Evolutionary conservation across 78 protist species (phyloP).

Genomic region (Protostelium mycophagum): DNA sequence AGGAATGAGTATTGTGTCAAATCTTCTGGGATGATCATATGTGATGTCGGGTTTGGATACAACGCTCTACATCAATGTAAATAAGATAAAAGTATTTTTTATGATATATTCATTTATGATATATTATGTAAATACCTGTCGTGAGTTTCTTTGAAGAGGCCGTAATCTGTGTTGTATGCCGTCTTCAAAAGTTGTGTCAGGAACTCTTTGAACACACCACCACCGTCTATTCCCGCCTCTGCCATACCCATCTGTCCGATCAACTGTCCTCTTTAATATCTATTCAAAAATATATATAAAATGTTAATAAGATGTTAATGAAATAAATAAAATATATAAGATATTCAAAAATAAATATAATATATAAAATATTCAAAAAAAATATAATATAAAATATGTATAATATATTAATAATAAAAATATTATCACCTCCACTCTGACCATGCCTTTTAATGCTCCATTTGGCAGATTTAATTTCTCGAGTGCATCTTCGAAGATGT

Average conservation of each 20-base stretch:
- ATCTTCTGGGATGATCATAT: background rate
- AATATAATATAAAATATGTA: too few relatives aligned
- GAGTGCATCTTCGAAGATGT: constrained; percentile 22
- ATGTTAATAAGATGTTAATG: too few relatives aligned
- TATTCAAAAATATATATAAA: too few relatives aligned
- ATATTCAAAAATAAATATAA: too few relatives aligned
- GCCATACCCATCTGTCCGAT: background rate
- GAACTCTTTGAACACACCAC: constrained; percentile 57
- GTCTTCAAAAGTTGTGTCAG: background rate
- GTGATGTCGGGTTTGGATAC: constrained; percentile 35
- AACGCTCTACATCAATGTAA: too few relatives aligned
- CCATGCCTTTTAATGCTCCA: background rate
- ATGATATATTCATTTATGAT: too few relatives aligned
- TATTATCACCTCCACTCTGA: background rate
- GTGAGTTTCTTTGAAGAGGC: constrained; percentile 37
- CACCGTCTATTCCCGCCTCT: constrained; percentile 61
- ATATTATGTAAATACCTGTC: too few relatives aligned
- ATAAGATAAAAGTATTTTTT: too few relatives aligned
- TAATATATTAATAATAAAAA: too few relatives aligned
- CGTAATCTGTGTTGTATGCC: constrained; percentile 30
- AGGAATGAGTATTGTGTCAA: background rate
- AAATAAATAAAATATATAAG: background rate
- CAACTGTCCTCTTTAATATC: background rate
- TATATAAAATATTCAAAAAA: too few relatives aligned
- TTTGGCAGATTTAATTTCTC: background rate